Evolutionary conservation across 371 early-diverging fungal genomes (phyloP).

Genomic region (Rhizopus delemar): DNA sequence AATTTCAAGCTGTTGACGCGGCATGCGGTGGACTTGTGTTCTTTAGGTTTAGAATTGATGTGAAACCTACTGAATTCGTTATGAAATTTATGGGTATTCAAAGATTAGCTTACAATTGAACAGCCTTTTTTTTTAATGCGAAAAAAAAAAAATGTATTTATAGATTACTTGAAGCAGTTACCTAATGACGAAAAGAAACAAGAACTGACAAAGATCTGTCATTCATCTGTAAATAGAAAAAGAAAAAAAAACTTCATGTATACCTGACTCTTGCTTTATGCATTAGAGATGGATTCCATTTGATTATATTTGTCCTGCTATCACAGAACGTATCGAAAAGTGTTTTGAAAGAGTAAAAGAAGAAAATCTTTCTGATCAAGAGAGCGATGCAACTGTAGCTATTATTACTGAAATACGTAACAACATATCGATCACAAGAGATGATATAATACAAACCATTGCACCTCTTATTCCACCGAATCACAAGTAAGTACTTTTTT

Average conservation of each 20-base stretch:
- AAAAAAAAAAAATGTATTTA: neutral
- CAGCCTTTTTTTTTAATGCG: neutral
- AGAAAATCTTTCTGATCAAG: constrained; percentile 19
- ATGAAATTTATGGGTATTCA: constrained; percentile 41
- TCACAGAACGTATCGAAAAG: constrained; percentile 38
- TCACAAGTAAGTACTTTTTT: constrained; percentile 32
- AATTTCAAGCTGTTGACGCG: constrained; percentile 55
- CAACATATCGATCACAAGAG: constrained; percentile 41
- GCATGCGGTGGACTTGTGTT: constrained; percentile 58
- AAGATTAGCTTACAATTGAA: neutral
- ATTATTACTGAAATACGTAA: constrained; percentile 54
- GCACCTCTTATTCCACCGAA: constrained; percentile 47
- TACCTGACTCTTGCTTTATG: neutral
- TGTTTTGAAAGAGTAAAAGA: constrained; percentile 39
- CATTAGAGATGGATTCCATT: constrained; percentile 53
- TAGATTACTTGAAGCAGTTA: constrained; percentile 32
- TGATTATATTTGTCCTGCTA: constrained; percentile 54
- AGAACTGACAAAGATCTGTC: constrained; percentile 28
- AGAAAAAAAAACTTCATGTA: neutral
- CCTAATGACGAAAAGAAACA: constrained; percentile 29
- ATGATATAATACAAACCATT: constrained; percentile 40
- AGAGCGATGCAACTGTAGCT: constrained; percentile 34
- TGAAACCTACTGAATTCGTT: constrained; percentile 49
- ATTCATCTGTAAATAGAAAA: constrained; percentile 38
- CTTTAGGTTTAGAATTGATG: constrained; percentile 54